Percentiles rank a stretch among this genome's conserved stretches.
phyloP scores from a whole-genome alignment of 148 eudicot genomes.

The Chenopodium album region DNA sequence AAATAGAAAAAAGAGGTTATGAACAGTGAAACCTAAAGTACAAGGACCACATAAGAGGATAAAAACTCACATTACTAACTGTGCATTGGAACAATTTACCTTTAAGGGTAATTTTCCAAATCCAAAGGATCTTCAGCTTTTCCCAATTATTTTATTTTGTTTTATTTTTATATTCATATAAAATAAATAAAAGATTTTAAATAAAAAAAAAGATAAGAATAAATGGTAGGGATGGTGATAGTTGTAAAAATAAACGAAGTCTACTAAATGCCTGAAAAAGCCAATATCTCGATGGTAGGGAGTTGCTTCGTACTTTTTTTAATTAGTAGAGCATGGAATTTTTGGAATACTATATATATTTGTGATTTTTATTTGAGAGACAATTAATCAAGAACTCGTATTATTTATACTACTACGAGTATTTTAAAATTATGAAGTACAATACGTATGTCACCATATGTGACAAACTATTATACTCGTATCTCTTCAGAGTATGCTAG shows the following conservation, averaged over 20 bases:
- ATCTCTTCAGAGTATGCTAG: too few species aligned
- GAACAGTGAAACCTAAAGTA: conserved; percentile 30
- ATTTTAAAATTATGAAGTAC: too few species aligned
- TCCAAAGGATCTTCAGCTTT: conserved; percentile 18
- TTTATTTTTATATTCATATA: too few species aligned
- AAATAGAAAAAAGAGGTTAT: conserved; percentile 10
- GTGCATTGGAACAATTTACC: conserved; percentile 35
- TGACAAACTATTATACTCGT: too few species aligned
- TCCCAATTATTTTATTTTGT: neutral
- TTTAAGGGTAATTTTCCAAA: conserved; percentile 33
- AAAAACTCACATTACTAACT: conserved; percentile 25
- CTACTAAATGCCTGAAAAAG: conserved; percentile 25
- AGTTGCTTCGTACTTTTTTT: conserved; percentile 7
- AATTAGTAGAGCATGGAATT: conserved; percentile 11
- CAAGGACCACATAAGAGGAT: conserved; percentile 32
- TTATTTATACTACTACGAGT: too few species aligned
- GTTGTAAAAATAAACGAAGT: conserved; percentile 10
- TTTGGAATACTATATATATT: neutral
- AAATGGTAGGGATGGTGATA: conserved; percentile 25
- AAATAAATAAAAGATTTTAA: neutral
- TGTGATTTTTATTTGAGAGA: neutral
- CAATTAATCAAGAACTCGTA: too few species aligned
- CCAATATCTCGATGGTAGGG: conserved; percentile 16
- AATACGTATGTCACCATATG: too few species aligned
- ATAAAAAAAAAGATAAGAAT: neutral